A percentile compares a stretch with the other conserved stretches of the same genome.
These are phyloP conservation scores for Flaveria bidentis DNA, from an alignment of 129 eudicot genomes.

Conservation along the genomic window DNA sequence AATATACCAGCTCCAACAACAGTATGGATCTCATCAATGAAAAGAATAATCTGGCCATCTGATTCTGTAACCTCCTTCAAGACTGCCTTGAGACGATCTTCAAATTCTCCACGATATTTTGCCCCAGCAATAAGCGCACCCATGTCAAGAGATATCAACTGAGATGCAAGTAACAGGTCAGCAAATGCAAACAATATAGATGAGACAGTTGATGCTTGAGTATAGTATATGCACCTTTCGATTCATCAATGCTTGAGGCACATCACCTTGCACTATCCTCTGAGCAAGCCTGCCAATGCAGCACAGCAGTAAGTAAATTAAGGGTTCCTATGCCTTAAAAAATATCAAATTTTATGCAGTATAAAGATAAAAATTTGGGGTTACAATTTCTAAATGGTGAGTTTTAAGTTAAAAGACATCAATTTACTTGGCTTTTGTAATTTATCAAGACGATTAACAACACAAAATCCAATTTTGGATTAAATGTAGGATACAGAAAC, in stretches of 20 bases:
- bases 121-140: slow-evolving; percentile 99
- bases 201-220: background rate
- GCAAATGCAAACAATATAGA: slow-evolving; percentile 9
- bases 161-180: slow-evolving; percentile 22
- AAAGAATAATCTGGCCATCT: slow-evolving; percentile 89
- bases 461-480: background rate
- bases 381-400: background rate
- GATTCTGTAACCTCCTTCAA: slow-evolving; percentile 95
- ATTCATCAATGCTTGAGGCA: slow-evolving; percentile 96
- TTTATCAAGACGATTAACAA: background rate
- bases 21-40: slow-evolving; percentile 97
- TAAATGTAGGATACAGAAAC: slow-evolving; percentile 6
- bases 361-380: slow-evolving; percentile 1
- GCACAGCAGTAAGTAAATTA: background rate
- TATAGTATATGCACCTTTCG: slow-evolving; percentile 58
- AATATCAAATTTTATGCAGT: background rate
- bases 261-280: slow-evolving; percentile 98
- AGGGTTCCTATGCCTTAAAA: background rate
- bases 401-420: background rate
- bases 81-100: slow-evolving; percentile 94
- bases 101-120: slow-evolving; percentile 97
- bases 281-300: slow-evolving; percentile 82
- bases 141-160: slow-evolving; percentile 99
- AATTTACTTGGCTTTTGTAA: background rate
- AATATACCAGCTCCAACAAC: slow-evolving; percentile 94